Base-by-base conservation (phyloP, 139 green algal species). In the Chlorokybus atmophyticus region DNA sequence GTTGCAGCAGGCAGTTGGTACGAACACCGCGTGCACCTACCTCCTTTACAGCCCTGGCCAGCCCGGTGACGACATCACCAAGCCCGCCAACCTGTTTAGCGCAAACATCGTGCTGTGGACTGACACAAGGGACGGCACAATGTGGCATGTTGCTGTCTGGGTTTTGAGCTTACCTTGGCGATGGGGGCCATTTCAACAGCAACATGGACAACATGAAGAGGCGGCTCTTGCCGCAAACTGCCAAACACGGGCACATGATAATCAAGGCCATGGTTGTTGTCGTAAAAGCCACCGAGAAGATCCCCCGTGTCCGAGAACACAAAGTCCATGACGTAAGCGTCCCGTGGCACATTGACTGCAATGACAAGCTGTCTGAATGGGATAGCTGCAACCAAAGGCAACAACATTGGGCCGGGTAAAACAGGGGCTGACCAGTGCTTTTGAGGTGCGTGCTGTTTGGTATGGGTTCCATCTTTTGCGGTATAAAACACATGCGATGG, bases 111-210 rank as follows among this genome's bases (percentile, higher is more conserved):
- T n/a, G n/a, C n/a, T n/a, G n/a, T n/a, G n/a, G n/a, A n/a, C n/a
- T n/a, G n/a, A n/a, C n/a, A n/a, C n/a, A n/a, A n/a, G n/a, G n/a
- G n/a, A n/a, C n/a, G n/a, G n/a, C n/a, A n/a, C n/a, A n/a, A n/a
- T n/a, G n/a, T n/a, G n/a, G n/a, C n/a, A n/a, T n/a, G n/a, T n/a
- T n/a, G n/a, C n/a, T n/a, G n/a, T n/a, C n/a, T n/a, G n/a, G n/a
- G n/a, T n/a, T n/a, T n/a, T n/a, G n/a, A n/a, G n/a, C n/a, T n/a
- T n/a, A n/a, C 86, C 83, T 99, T 99, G 26, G 86, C 86, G 59
- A 99, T 93, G 29, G 92, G 92, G 32, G 92, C 92, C 91, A 97
- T 97, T 75, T 99, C 90, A 1, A 94, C 82, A 2, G 89, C 80
- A 2, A 98, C 70, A 70, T 99, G 91, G 6, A 87, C 75, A 2